Percentiles rank a stretch among this genome's conserved stretches.
These are phyloP conservation scores for Puccinia triticina DNA, from an alignment of 1,284 basidiomycete species.

Conservation along the genomic window DNA sequence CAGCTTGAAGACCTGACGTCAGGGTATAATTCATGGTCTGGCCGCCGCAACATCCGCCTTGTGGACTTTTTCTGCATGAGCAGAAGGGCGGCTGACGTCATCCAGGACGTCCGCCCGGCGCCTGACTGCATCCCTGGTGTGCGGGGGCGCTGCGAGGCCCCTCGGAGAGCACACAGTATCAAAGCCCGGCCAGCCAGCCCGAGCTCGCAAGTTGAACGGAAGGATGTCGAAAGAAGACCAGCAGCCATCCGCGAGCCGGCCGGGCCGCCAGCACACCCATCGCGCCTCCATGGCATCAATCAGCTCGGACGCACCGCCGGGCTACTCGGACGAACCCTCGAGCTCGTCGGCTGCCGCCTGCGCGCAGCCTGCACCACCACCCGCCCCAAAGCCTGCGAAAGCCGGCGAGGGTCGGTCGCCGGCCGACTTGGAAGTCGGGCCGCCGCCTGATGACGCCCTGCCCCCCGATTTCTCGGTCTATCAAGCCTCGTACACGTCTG, in stretches of 20 bases:
- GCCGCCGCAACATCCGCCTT: too few species aligned
- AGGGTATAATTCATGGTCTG: too few species aligned
- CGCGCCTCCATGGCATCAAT: neutral
- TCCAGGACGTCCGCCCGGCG: too few species aligned
- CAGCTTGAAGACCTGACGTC: too few species aligned
- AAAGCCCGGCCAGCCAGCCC: too few species aligned
- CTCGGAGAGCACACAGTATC: too few species aligned
- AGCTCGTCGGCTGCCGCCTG: neutral
- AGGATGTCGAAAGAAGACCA: neutral
- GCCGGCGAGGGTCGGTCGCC: neutral
- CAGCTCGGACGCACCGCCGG: neutral
- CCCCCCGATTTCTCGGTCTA: slow-evolving; percentile 46
- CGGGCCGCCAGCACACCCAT: neutral
- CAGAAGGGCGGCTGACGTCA: too few species aligned
- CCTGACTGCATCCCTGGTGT: too few species aligned
- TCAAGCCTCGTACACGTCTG: slow-evolving; percentile 32
- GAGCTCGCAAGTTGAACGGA: too few species aligned
- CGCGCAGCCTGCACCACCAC: neutral
- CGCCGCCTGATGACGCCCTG: neutral
- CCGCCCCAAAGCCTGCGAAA: neutral
- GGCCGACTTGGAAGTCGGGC: neutral
- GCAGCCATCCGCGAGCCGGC: neutral
- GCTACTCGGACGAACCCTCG: neutral
- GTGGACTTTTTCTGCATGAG: too few species aligned
- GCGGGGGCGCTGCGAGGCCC: too few species aligned